These are phyloP conservation scores for Komagataella pastoris DNA, from an alignment of 805 yeast genomes.

Conservation along the genomic window DNA sequence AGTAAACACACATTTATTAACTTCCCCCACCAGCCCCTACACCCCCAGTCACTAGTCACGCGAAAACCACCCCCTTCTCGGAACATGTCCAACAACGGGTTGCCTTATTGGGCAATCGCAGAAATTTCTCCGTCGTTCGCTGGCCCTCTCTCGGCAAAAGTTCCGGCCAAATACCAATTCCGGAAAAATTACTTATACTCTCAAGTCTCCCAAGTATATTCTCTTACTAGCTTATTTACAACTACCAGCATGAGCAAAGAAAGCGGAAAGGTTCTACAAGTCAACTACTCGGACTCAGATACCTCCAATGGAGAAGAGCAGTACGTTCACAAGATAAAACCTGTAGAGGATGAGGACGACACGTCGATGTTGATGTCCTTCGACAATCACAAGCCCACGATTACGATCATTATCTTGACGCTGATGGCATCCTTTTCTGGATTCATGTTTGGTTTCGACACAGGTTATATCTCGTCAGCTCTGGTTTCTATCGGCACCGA, in stretches of 20 bases:
- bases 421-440: slow-evolving; percentile 83
- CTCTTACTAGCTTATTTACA: not conserved
- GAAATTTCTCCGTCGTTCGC: not conserved
- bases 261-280: not conserved
- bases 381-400: slow-evolving; percentile 40
- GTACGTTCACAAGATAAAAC: slow-evolving; percentile 7
- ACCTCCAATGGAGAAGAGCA: not conserved
- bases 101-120: not conserved
- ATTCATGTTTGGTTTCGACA: slow-evolving; percentile 94
- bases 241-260: not conserved
- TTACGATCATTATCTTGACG: slow-evolving; percentile 55
- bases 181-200: not conserved
- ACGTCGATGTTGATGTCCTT: slow-evolving; percentile 32
- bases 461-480: slow-evolving; percentile 93
- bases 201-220: not conserved
- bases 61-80: not conserved
- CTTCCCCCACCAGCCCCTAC: not conserved
- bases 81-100: not conserved
- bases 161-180: not conserved
- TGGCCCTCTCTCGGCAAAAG: not conserved
- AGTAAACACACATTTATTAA: not conserved
- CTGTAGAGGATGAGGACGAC: slow-evolving; percentile 34
- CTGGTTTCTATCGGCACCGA: slow-evolving; percentile 76
- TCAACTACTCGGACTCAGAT: not conserved
- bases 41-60: not conserved